Base-by-base conservation (phyloP, 1,139 yeast species). In the Kodamaea alishanica region DNA sequence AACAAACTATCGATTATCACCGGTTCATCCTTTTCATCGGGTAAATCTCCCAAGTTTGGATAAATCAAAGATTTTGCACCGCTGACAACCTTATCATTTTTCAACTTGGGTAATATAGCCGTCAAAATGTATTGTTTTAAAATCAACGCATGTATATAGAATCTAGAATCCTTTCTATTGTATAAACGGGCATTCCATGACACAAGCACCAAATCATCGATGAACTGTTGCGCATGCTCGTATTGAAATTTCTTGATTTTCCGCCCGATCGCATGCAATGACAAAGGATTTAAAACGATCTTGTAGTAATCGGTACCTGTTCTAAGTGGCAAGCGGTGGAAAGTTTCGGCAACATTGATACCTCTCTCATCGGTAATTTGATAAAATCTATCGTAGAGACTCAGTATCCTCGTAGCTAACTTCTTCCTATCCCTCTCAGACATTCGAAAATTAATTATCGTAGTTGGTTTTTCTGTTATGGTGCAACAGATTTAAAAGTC, bases 131-230 rank as follows among this genome's bases (percentile, higher is more conserved):
- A 84, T 33, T 73, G 64, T 53, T 89, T 94, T 48, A 90, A 62
- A 24, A 81, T 71, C 11, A 75, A 69, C 0, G 97, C 96, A 51
- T 84, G 86, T 28, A 71, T 69, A 60, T 84, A 85, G 36, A 84
- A 82, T 10, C 69, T 67, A 0, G 90, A 79, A 10, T 75, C 80
- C 46, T 79, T 81, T 42, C 81, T 81, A 58, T 90, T 90, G 61
- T 83, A 90, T 34, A 82, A 76, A 46, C 88, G 76, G 2, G 97
- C 97, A 57, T 90, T 90, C 89, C 95, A 87, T 1, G 87, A 76
- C 35, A 90, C 84, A 58, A 86, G 92, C 0, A 84, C 88, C 45
- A 90, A 58, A 58, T 89, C 97, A 43, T 70, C 74, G 31, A 90
- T 65, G 58, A 88, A 89, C 41, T 79, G 81, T 50, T 80, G 84